A percentile compares a stretch with the other conserved stretches of the same genome.
These are phyloP conservation scores for Nitzschia inconspicua DNA, from an alignment of 108 stramenopile species.

Conservation along the genomic window DNA sequence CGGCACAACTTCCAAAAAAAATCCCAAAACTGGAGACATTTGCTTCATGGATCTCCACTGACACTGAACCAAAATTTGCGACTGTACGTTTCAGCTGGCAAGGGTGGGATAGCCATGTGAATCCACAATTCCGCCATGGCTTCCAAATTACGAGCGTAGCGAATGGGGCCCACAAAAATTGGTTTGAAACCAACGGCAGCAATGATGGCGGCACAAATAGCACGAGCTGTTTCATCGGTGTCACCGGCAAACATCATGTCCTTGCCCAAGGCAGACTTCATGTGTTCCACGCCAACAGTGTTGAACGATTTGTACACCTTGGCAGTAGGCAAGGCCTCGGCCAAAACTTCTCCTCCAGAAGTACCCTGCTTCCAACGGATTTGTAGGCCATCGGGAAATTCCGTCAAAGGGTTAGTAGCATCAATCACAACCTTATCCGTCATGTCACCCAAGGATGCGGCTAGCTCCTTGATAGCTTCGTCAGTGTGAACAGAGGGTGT, in stretches of 20 bases:
- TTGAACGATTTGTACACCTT: constrained; percentile 41
- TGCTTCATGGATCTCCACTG: constrained; percentile 19
- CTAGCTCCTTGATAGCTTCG: constrained; percentile 21
- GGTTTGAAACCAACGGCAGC: constrained; percentile 38
- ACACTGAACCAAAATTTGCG: constrained; percentile 28
- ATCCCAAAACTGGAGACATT: too few relatives aligned
- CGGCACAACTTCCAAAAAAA: too few relatives aligned
- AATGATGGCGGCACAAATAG: constrained; percentile 13
- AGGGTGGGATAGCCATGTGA: constrained; percentile 30
- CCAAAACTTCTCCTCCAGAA: constrained; percentile 34
- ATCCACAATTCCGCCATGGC: constrained; percentile 47
- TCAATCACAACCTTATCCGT: constrained; percentile 28
- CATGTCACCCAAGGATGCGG: constrained; percentile 19
- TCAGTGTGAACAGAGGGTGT: constrained; percentile 13
- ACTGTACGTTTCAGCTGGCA: constrained; percentile 9
- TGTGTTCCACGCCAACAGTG: constrained; percentile 36
- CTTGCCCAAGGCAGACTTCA: constrained; percentile 23
- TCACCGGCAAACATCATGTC: constrained; percentile 39
- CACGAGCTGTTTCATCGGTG: constrained; percentile 10
- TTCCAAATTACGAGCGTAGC: constrained; percentile 39
- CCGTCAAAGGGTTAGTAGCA: constrained; percentile 27
- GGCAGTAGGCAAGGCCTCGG: constrained; percentile 15
- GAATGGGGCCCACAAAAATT: constrained; percentile 38
- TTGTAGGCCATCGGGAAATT: constrained; percentile 27
- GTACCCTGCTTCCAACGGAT: constrained; percentile 22